These are phyloP conservation scores for Candida tallmaniae DNA, from an alignment of 805 yeast genomes.

Conservation along the genomic window DNA sequence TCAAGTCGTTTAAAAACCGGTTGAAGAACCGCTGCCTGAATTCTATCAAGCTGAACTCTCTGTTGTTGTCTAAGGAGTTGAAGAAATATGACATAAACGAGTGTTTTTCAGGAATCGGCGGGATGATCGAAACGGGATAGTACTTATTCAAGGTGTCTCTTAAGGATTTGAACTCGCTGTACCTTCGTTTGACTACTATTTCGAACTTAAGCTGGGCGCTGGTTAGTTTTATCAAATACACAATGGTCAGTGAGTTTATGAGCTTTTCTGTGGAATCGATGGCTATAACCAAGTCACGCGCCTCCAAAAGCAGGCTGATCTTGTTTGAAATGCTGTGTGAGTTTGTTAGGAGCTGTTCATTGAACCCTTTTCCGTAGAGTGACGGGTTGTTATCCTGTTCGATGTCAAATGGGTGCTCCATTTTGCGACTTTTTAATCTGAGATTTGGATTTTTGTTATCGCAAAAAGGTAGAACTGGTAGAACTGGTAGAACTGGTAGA, in stretches of 20 bases:
- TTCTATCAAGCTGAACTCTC: conserved; percentile 39
- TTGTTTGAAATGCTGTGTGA: conserved; percentile 27
- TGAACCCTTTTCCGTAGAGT: conserved; percentile 27
- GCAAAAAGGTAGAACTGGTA: too few relatives aligned
- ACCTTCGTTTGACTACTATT: conserved; percentile 36
- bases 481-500: too few relatives aligned
- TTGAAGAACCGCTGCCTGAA: conserved; percentile 44
- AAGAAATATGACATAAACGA: conserved; percentile 41
- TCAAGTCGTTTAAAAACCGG: conserved; percentile 38
- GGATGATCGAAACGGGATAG: conserved; percentile 37
- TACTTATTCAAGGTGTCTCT: conserved; percentile 33
- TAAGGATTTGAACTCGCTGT: conserved; percentile 41
- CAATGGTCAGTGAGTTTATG: conserved; percentile 32
- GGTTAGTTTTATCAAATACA: conserved; percentile 28
- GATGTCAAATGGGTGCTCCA: conserved; percentile 24
- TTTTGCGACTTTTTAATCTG: conserved; percentile 1
- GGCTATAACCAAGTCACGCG: conserved; percentile 21
- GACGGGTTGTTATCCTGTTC: conserved; percentile 45
- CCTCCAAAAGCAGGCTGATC: conserved; percentile 19
- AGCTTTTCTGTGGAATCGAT: conserved; percentile 33
- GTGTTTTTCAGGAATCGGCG: conserved; percentile 45
- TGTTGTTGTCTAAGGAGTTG: conserved; percentile 34
- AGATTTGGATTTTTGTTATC: not conserved
- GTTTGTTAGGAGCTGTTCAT: conserved; percentile 22
- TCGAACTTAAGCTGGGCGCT: conserved; percentile 5